Percentiles rank a stretch among this genome's conserved stretches.
These are phyloP conservation scores for Candida yuanshanica DNA, from an alignment of 805 yeast species.

Conservation along the genomic window DNA sequence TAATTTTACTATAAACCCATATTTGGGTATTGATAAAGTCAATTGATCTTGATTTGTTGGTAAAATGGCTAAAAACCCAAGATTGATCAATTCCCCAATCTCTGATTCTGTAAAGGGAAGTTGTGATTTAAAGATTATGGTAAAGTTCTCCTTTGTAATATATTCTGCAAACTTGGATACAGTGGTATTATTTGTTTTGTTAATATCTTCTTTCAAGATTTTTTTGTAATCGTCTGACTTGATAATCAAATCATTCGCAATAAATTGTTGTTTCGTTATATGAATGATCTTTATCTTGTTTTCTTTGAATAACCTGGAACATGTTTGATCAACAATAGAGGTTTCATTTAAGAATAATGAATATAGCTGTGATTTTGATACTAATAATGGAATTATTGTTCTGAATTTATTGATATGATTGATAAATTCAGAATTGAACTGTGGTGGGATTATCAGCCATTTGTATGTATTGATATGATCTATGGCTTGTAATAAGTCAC, in stretches of 20 bases:
- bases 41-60: slow-evolving; percentile 27
- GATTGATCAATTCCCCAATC: slow-evolving; percentile 29
- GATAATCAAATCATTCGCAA: slow-evolving; percentile 31
- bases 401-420: slow-evolving; percentile 16
- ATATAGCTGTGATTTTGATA: slow-evolving; percentile 35
- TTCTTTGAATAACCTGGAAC: slow-evolving; percentile 32
- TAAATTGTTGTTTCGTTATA: slow-evolving; percentile 25
- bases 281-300: slow-evolving; percentile 30
- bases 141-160: background rate
- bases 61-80: slow-evolving; percentile 40
- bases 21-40: slow-evolving; percentile 42
- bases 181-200: background rate
- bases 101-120: slow-evolving; percentile 15
- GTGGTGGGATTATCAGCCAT: slow-evolving; percentile 14
- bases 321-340: slow-evolving; percentile 44
- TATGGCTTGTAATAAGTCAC: slow-evolving; percentile 3
- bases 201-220: background rate
- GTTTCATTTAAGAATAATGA: slow-evolving; percentile 40
- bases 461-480: slow-evolving; percentile 7
- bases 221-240: slow-evolving; percentile 20
- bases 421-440: slow-evolving; percentile 13
- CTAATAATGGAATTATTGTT: slow-evolving; percentile 9
- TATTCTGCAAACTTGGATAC: slow-evolving; percentile 4
- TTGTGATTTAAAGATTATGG: background rate
- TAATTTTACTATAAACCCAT: slow-evolving; percentile 43